A percentile compares a stretch with the other conserved stretches of the same genome.
Evolutionary conservation across 345 rosid genomes (phyloP).

Genomic region (Adansonia digitata): DNA sequence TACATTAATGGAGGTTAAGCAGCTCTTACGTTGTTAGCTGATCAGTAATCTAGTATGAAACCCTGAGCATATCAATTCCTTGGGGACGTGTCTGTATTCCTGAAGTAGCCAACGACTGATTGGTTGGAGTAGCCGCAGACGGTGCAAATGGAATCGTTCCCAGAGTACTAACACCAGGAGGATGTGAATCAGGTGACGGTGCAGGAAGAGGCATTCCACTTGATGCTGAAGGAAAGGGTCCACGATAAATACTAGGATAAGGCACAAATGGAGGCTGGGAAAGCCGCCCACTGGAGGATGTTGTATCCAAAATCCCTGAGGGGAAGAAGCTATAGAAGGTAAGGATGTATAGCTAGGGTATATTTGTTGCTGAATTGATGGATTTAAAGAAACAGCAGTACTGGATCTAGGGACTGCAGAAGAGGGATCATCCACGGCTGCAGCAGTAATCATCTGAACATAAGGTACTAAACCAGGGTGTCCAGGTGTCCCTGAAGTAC

Average conservation of each 20-base stretch:
- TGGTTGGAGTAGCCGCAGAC: conserved; percentile 34
- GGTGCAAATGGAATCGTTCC: conserved; percentile 37
- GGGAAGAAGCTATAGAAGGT: conserved; percentile 53
- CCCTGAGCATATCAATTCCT: conserved; percentile 80
- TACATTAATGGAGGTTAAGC: conserved; percentile 42
- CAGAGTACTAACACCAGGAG: conserved; percentile 48
- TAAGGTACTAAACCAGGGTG: conserved; percentile 41
- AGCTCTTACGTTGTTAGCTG: conserved; percentile 49
- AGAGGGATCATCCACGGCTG: conserved; percentile 40
- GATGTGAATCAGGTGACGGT: conserved; percentile 55
- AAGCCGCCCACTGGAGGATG: conserved; percentile 62
- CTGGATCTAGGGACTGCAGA: conserved; percentile 38
- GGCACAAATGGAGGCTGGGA: conserved; percentile 52
- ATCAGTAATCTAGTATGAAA: conserved; percentile 68
- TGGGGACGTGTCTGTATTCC: conserved; percentile 48
- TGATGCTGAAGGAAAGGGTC: conserved; percentile 47
- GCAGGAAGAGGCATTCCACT: conserved; percentile 39
- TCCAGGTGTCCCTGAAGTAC: conserved; percentile 27
- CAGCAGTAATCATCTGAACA: conserved; percentile 26
- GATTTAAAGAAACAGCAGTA: conserved; percentile 38
- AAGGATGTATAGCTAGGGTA: conserved; percentile 55
- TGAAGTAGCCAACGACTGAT: conserved; percentile 40
- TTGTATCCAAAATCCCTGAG: conserved; percentile 74
- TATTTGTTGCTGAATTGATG: conserved; percentile 50
- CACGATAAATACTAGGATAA: conserved; percentile 56